Conservation (phyloP, 2,329 filamentous ascomycete genomes). For the Thermothelomyces thermophilus region DNA sequence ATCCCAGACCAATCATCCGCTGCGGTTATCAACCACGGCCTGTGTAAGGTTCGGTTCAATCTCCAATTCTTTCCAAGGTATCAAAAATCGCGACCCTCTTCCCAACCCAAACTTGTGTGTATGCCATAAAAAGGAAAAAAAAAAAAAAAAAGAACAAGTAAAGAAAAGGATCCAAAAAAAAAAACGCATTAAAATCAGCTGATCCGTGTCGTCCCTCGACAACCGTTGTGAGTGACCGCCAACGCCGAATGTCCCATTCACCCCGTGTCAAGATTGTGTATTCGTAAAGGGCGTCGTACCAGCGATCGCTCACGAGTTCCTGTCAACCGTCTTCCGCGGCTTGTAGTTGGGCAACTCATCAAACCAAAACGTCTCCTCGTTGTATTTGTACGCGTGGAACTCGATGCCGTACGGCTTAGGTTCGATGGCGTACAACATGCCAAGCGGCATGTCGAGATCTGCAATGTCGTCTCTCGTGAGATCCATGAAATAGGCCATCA, state of each 20-base stretch:
- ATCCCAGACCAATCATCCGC: not conserved
- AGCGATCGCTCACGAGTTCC: conserved; percentile 24
- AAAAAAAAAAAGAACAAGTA: not conserved
- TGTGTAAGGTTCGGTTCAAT: not conserved
- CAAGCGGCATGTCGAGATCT: conserved; percentile 86
- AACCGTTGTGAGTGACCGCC: not conserved
- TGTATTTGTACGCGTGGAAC: conserved; percentile 92
- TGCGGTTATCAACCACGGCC: not conserved
- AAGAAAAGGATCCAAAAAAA: not conserved
- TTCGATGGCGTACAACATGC: conserved; percentile 90
- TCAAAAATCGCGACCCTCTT: not conserved
- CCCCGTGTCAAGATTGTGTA: not conserved
- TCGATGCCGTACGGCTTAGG: conserved; percentile 97
- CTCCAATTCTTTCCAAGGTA: conserved; percentile 6
- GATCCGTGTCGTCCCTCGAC: not conserved
- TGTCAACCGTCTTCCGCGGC: conserved; percentile 52
- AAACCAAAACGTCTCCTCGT: conserved; percentile 71
- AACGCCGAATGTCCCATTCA: not conserved
- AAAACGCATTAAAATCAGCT: not conserved
- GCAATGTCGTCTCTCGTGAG: conserved; percentile 86
- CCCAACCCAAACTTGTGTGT: not conserved
- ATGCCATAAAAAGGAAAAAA: not conserved
- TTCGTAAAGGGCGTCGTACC: conserved; percentile 5
- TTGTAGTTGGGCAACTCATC: conserved; percentile 80
- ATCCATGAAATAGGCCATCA: conserved; percentile 96